Evolutionary conservation across 371 early-diverging fungal species (phyloP).

Genomic region (Dinochytrium kinnereticum): DNA sequence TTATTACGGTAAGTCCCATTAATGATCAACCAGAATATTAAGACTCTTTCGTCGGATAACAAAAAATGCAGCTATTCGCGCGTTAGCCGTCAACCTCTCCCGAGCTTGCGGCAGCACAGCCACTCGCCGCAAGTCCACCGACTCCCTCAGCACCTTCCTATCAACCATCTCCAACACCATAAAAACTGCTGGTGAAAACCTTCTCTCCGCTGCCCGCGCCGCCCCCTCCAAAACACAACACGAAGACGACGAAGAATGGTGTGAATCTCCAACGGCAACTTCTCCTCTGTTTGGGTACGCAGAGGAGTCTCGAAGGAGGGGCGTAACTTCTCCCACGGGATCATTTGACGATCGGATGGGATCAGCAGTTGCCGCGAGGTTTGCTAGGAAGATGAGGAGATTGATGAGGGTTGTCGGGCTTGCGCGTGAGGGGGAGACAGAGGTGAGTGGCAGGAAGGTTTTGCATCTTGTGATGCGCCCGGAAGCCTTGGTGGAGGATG

Average conservation of each 20-base stretch:
- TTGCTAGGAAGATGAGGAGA: conserved; percentile 18
- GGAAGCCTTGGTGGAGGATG: conserved; percentile 31
- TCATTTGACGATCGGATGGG: conserved; percentile 24
- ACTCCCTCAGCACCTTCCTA: neutral
- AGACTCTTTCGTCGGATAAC: too few relatives aligned
- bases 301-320: neutral
- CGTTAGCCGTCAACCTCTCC: conserved; percentile 40
- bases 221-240: neutral
- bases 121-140: neutral
- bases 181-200: neutral
- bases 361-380: conserved; percentile 3
- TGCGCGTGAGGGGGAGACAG: neutral
- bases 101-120: conserved; percentile 8
- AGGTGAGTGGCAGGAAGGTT: conserved; percentile 18
- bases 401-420: conserved; percentile 21
- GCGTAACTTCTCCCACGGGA: conserved; percentile 5
- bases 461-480: conserved; percentile 45
- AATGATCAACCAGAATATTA: too few relatives aligned
- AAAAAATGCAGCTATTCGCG: conserved; percentile 27
- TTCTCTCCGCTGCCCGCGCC: neutral
- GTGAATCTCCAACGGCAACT: neutral
- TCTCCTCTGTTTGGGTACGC: neutral
- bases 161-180: conserved; percentile 2
- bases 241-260: neutral
- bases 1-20: conserved; percentile 57